These are phyloP conservation scores for Vaucheria bursata DNA, from an alignment of 352 stramenopile species.

Conservation along the genomic window DNA sequence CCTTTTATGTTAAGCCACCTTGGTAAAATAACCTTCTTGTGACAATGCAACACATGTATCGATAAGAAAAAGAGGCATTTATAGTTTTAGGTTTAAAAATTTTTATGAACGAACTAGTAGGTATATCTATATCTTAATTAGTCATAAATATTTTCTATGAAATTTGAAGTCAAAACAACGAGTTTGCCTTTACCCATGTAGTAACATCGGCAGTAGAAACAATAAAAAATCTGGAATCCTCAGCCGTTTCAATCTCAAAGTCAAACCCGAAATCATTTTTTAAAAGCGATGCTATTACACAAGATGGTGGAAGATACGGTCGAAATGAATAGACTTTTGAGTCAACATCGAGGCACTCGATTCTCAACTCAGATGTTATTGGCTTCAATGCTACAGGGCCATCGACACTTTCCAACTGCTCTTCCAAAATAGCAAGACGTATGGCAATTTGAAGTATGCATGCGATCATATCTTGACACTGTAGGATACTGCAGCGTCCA, in stretches of 20 bases:
- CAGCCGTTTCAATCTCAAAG: not conserved
- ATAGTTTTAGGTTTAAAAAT: too few relatives aligned
- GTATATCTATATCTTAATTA: too few relatives aligned
- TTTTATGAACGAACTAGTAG: too few relatives aligned
- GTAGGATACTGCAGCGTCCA: too few relatives aligned
- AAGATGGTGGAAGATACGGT: not conserved
- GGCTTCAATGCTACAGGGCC: not conserved
- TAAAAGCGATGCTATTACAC: not conserved
- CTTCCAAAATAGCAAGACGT: slow-evolving; percentile 2
- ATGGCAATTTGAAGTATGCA: not conserved
- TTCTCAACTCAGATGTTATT: not conserved
- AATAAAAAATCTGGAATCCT: not conserved
- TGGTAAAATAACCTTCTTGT: too few relatives aligned
- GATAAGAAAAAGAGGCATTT: too few relatives aligned
- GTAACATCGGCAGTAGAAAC: not conserved
- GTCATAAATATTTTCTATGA: too few relatives aligned
- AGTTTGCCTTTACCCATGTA: not conserved
- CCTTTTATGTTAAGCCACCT: too few relatives aligned
- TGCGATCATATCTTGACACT: not conserved
- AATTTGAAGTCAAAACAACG: not conserved
- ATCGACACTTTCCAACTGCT: too few relatives aligned
- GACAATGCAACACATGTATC: too few relatives aligned
- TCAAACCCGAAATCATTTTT: not conserved
- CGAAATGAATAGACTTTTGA: not conserved
- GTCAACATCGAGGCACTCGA: not conserved